Conservation (phyloP, 257 asterid species). For the Lithospermum erythrorhizon region DNA sequence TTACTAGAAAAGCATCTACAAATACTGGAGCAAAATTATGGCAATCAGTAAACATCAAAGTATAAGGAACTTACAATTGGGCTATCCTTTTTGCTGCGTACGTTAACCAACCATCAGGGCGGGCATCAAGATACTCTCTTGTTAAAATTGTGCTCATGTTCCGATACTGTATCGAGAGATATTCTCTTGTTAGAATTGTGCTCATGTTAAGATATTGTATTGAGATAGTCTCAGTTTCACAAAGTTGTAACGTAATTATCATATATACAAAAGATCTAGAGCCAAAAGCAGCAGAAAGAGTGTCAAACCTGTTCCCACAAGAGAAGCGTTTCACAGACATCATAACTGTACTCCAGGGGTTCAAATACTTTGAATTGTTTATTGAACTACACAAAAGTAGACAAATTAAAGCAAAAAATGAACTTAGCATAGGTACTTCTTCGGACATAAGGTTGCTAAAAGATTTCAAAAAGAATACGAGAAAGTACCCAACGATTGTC, state of each 20-base stretch:
- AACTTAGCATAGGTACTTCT: background rate
- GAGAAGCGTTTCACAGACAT: conserved; percentile 76
- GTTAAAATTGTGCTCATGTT: conserved; percentile 99
- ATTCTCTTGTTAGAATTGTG: too few species aligned
- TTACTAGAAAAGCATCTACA: conserved; percentile 10
- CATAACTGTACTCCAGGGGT: conserved; percentile 89
- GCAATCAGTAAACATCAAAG: background rate
- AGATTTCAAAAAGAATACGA: background rate
- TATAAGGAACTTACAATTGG: conserved; percentile 53
- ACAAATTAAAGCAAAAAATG: conserved; percentile 19
- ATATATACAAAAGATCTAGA: conserved; percentile 7
- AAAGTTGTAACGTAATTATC: background rate
- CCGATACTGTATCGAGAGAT: conserved; percentile 94
- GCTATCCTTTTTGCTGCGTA: conserved; percentile 95
- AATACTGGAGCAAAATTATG: background rate
- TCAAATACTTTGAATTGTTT: conserved; percentile 77
- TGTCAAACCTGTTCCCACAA: conserved; percentile 89
- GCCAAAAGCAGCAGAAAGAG: conserved; percentile 6
- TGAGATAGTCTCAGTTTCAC: conserved; percentile 21
- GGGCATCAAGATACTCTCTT: conserved; percentile 85
- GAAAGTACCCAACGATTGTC: conserved; percentile 91
- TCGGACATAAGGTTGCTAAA: background rate
- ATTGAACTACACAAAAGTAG: conserved; percentile 39
- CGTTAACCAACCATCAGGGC: conserved; percentile 94
- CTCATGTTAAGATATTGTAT: too few species aligned